A percentile compares a stretch with the other conserved stretches of the same genome.
Evolutionary conservation across 2,329 filamentous ascomycete species (phyloP).

Genomic region (Alternaria alternata): DNA sequence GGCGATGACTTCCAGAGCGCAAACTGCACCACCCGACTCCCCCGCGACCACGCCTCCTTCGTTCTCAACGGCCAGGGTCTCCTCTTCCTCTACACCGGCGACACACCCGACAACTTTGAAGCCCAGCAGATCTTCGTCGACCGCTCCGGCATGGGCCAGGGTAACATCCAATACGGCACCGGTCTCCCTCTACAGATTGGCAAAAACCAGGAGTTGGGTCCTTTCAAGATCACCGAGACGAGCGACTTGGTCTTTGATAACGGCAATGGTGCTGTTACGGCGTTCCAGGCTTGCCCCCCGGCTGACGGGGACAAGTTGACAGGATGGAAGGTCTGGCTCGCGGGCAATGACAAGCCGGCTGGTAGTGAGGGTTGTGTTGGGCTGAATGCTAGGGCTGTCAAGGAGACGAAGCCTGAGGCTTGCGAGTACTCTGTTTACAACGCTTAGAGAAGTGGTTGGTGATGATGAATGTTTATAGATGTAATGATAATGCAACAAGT

Average conservation of each 20-base stretch:
- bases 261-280: neutral
- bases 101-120: neutral
- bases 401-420: neutral
- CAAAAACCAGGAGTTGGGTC: neutral
- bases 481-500: neutral
- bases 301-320: neutral
- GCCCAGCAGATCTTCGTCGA: neutral
- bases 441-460: neutral
- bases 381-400: constrained; percentile 1
- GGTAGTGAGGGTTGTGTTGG: constrained; percentile 1
- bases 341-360: neutral
- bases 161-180: neutral
- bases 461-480: neutral
- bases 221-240: neutral
- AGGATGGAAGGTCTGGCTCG: neutral
- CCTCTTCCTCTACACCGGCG: neutral
- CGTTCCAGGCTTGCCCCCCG: constrained; percentile 2
- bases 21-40: neutral
- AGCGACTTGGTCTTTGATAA: neutral
- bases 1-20: neutral
- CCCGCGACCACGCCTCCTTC: neutral
- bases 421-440: constrained; percentile 2
- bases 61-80: neutral
- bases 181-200: neutral
- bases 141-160: neutral